A percentile compares a stretch with the other conserved stretches of the same genome.
phyloP scores from a whole-genome alignment of 495 filamentous ascomycete species.

The Penicillium pancosmium region DNA sequence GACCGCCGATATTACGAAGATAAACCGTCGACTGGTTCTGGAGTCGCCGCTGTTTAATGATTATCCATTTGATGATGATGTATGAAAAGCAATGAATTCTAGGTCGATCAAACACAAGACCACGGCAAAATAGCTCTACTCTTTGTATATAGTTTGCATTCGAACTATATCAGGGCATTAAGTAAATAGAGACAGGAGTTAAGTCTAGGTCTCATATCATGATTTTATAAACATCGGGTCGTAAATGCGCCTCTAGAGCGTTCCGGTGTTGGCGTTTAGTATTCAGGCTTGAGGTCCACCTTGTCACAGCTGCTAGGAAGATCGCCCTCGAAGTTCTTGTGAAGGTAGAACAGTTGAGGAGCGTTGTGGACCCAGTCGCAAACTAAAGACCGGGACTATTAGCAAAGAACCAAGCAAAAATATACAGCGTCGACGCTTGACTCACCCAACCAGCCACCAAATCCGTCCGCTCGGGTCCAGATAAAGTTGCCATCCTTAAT shows the following conservation, averaged over 20 bases:
- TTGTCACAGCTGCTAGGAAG: conserved; percentile 50
- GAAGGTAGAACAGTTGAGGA: conserved; percentile 56
- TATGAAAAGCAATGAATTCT: conserved; percentile 5
- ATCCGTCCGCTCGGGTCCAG: conserved; percentile 38
- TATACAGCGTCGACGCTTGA: conserved; percentile 4
- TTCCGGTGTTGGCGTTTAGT: conserved; percentile 15
- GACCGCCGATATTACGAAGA: conserved; percentile 51
- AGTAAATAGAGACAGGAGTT: not conserved
- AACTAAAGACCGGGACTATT: conserved; percentile 28
- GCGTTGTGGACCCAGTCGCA: conserved; percentile 59
- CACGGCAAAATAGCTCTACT: not conserved
- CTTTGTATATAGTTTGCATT: not conserved
- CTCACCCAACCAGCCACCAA: conserved; percentile 58
- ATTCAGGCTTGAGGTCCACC: conserved; percentile 40
- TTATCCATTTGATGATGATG: conserved; percentile 17
- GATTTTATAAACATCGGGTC: not conserved
- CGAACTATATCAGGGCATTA: not conserved
- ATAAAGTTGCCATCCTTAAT: conserved; percentile 40
- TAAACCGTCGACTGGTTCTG: conserved; percentile 4
- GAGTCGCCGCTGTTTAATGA: conserved; percentile 19
- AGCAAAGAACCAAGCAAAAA: conserved; percentile 4
- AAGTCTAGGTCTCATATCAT: not conserved
- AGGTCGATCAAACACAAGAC: not conserved
- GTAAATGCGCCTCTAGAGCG: not conserved
- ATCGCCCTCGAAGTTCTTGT: conserved; percentile 27